Evolutionary conservation across 78 protist genomes (phyloP), one percentile per base, ranked within the genome.

Genomic region (slime mould (Dictyostelium discoideum)): DNA sequence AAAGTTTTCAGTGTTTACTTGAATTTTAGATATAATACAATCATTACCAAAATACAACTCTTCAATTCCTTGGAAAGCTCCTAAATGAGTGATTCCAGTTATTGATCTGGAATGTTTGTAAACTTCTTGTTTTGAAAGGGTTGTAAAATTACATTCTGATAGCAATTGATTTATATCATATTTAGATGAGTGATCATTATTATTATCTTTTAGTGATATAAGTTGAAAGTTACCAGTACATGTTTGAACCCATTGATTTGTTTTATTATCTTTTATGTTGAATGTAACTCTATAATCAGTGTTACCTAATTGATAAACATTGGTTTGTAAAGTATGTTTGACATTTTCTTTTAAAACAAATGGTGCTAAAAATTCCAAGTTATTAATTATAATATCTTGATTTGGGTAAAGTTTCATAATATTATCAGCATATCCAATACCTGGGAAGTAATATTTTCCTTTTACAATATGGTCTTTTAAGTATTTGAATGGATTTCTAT

Each of bases 401-500:
- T 37, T 42, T 22, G 63, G 48, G 18, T 26, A 81, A 10, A 60
- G 29, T 37, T 57, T 40, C 8, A 78, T 5, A 5, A 88, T 11
- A 29, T 80, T 88, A 29, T 88, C 93, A 26, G 82, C 72, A 67
- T 88, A 88, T 2, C 87, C 86, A 44, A 57, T 50, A 40, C 93
- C 93, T 87, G 86, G 93, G 40, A 67, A 88, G 39, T 42, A 50
- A 42, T 69, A 69, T 82, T 82, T 90, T 0, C 78, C 84, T 37
- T 50, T 48, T 22, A 90, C 76, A 20, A 65, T 72, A 63, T 90
- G 94, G 22, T 87, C 94, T 46, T 90, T 90, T 44, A 90, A 72
- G 63, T 69, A 90, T 39, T 40, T 7, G 48, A 82, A 90, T 65
- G 94, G 65, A 50, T n/a, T 37, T 22, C 24, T 14, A 32, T n/a